Evolutionary conservation across 805 yeast genomes (phyloP).

Genomic region (Candida boidinii): DNA sequence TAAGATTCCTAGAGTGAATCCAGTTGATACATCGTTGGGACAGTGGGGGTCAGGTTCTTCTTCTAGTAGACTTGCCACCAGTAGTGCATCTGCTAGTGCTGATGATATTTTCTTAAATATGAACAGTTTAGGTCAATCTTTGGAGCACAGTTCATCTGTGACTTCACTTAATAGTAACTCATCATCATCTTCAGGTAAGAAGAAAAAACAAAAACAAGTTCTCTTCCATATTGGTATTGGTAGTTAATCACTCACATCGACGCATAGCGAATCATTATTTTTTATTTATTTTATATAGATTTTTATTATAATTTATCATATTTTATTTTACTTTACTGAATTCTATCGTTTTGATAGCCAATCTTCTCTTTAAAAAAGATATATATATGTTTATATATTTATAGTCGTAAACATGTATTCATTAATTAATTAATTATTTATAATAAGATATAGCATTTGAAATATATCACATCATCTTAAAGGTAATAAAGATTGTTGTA

Average conservation of each 20-base stretch:
- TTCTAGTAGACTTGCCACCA: slow-evolving; percentile 2
- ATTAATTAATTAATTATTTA: background rate
- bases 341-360: no score
- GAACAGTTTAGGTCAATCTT: slow-evolving; percentile 11
- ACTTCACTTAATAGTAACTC: no score
- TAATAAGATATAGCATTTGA: background rate
- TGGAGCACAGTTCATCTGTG: slow-evolving; percentile 12
- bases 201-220: slow-evolving; percentile 45
- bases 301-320: background rate
- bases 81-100: slow-evolving; percentile 2
- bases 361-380: slow-evolving; percentile 6
- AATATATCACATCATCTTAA: slow-evolving; percentile 24
- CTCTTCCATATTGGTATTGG: slow-evolving; percentile 43
- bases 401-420: background rate
- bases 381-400: background rate
- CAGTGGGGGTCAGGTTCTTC: slow-evolving; percentile 22
- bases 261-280: background rate
- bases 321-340: no score
- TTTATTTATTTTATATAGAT: background rate
- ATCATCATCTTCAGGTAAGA: slow-evolving; percentile 17
- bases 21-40: slow-evolving; percentile 23
- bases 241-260: background rate
- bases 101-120: slow-evolving; percentile 14
- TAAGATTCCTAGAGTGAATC: slow-evolving; percentile 53
- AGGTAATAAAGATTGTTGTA: slow-evolving; percentile 56